Evolutionary conservation across 2,329 filamentous ascomycete genomes (phyloP), one percentile per base, ranked within the genome.

Genomic region (Fusarium hostae): DNA sequence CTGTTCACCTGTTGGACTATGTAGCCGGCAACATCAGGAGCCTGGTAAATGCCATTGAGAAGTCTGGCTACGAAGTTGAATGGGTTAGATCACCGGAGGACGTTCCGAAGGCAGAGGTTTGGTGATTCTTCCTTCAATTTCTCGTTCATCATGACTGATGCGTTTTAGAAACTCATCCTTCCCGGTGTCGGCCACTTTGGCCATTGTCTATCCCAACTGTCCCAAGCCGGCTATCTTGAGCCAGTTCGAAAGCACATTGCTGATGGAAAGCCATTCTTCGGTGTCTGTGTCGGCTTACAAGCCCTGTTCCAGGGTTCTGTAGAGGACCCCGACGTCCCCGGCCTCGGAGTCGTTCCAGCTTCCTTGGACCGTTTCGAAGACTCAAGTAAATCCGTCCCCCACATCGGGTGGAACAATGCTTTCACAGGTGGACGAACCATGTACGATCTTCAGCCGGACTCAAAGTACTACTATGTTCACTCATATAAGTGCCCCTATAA

Each of bases 381-480:
- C 79, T 81, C 82, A 35, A 84, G 88, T 76, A 98, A 98, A 84
- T 91, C 94, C 40, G 97, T 99, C n/a, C 96, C 96, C 41, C 97
- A 99, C 83, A 99, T 99, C 81, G 96, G 96, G 60, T 99, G 96
- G 96, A 99, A 99, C 82, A 94, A 91, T 75, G 96, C 97, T 47
- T 91, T 91, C 76, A 90, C 91, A 2, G 83, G 76, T 66, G 84
- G 81, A 66, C 82, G 79, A 63, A 80, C 79, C 74, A 88, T 98
- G 63, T 98, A 95, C 81, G 94, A 92, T 63, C 83, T 99, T 59
- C 86, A 88, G 32, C 91, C 93, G 1, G 87, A 87, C 58, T 97
- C 93, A 79, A 99, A 98, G 82, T 99, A 99, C 86, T 99, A 99
- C 84, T 99, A 99, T 79, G 95, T 99, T 62, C 96, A 99, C 86